Conservation (phyloP, 108 stramenopile species). For the Conticribra weissflogii region DNA sequence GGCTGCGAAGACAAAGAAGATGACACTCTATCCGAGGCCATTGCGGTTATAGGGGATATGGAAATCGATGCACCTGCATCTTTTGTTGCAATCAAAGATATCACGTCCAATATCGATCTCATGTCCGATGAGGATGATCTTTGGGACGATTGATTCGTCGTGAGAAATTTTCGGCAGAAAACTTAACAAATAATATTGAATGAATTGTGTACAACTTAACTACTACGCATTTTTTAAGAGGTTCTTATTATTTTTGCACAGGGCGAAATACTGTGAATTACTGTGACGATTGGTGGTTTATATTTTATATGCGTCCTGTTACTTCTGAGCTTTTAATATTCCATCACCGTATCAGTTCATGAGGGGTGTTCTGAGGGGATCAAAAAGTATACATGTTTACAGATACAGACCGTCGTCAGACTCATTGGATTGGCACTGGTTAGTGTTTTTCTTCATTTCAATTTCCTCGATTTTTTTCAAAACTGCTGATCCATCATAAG, state of each 20-base stretch:
- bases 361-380: no score
- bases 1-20: background rate
- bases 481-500: constrained; percentile 18
- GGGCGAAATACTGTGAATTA: no score
- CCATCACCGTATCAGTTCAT: no score
- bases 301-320: no score
- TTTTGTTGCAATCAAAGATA: constrained; percentile 9
- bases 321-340: no score
- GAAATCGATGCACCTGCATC: constrained; percentile 20
- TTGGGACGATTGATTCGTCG: constrained; percentile 32
- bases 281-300: no score
- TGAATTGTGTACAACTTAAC: no score
- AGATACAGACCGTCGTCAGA: constrained; percentile 2
- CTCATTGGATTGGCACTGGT: background rate
- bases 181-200: no score
- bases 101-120: background rate
- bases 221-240: no score
- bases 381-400: no score
- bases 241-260: no score
- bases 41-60: constrained; percentile 43
- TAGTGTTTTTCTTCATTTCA: background rate
- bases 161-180: no score
- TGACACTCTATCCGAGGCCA: constrained; percentile 5
- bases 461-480: constrained; percentile 6
- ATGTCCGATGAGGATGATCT: constrained; percentile 25